phyloP scores from a whole-genome alignment of 352 stramenopile genomes.

The Globisporangium megalacanthum region DNA sequence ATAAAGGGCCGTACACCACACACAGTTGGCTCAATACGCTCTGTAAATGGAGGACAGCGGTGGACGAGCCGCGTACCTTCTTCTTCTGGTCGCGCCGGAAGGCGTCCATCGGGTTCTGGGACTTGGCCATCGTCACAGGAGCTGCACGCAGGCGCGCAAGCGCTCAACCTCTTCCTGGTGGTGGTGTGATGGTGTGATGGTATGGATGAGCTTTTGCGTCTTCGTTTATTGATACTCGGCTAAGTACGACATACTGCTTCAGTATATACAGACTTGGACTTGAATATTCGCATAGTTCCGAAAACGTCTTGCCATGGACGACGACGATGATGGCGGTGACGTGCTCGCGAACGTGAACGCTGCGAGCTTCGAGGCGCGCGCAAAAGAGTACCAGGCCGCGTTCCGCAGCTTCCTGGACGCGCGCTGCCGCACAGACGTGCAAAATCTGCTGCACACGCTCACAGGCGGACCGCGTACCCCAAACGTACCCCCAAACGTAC shows the following conservation, averaged over 20 bases:
- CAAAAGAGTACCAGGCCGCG: conserved; percentile 14
- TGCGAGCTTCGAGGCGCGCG: conserved; percentile 13
- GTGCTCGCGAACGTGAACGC: conserved; percentile 14
- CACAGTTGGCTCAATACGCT: no score
- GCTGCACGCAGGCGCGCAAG: no score
- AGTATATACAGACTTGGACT: no score
- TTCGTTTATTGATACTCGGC: no score
- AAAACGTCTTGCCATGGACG: background rate
- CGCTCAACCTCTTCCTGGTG: no score
- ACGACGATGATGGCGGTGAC: conserved; percentile 3
- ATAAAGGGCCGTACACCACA: no score
- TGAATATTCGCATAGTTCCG: no score
- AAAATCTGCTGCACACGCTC: conserved; percentile 6
- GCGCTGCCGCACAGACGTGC: conserved; percentile 8
- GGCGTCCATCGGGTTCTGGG: conserved; percentile 65
- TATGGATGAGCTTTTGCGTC: no score
- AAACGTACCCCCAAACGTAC: background rate
- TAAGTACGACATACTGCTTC: no score
- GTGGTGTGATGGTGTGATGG: no score
- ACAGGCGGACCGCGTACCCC: no score
- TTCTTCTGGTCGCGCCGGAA: conserved; percentile 80
- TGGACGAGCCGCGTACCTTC: conserved; percentile 33
- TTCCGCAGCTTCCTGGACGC: conserved; percentile 17
- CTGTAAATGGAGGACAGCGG: no score
- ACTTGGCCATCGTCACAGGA: conserved; percentile 39